Evolutionary conservation across 257 asterid genomes (phyloP).

Genomic region (Solanum pinnatisectum): DNA sequence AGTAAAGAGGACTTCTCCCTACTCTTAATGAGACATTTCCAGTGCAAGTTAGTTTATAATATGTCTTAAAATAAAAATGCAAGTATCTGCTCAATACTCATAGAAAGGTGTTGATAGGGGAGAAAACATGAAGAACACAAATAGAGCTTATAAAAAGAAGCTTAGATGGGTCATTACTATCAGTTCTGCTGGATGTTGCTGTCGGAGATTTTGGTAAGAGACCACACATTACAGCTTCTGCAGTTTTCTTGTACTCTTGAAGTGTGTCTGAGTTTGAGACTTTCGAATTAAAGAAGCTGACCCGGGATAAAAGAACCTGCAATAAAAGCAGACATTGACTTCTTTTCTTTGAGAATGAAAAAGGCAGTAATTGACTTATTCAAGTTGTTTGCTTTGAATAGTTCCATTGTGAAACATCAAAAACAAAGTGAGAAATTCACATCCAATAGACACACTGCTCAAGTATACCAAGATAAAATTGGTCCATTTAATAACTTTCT

Average conservation of each 20-base stretch:
- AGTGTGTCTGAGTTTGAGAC: constrained; percentile 35
- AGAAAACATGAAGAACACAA: background rate
- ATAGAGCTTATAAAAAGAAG: background rate
- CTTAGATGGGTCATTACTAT: constrained; percentile 27
- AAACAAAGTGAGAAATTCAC: background rate
- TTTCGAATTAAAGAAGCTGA: constrained; percentile 56
- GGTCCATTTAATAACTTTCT: background rate
- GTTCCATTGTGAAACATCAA: background rate
- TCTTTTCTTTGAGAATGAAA: background rate
- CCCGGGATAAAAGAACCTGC: constrained; percentile 78
- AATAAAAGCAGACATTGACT: constrained; percentile 1
- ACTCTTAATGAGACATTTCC: background rate
- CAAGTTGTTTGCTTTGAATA: background rate
- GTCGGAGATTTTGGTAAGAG: constrained; percentile 73
- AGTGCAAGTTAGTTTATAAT: background rate
- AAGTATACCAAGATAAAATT: background rate
- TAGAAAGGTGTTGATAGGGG: background rate
- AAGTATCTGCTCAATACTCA: background rate
- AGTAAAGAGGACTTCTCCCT: background rate
- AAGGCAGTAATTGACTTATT: background rate
- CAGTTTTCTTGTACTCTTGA: constrained; percentile 47
- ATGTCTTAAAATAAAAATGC: background rate
- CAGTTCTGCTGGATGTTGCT: constrained; percentile 69
- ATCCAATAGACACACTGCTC: background rate
- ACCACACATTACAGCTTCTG: constrained; percentile 89